Evolutionary conservation across 2,329 filamentous ascomycete species (phyloP).

Genomic region (Aspergillus tubingensis): DNA sequence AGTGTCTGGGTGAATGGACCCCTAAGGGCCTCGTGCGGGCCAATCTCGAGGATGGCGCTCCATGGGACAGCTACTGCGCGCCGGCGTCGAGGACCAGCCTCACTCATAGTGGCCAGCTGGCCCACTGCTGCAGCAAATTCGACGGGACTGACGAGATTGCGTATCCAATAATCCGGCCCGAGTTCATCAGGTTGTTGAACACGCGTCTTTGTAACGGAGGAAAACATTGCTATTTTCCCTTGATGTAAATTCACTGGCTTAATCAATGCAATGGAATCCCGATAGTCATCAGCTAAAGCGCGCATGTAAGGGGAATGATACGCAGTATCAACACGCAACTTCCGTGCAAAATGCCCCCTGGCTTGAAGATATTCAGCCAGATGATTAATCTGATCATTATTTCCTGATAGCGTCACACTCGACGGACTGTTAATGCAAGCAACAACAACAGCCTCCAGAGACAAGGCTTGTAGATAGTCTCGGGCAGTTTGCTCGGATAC

Average conservation of each 20-base stretch:
- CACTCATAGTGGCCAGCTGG: conserved; percentile 5
- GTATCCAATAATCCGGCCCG: conserved; percentile 26
- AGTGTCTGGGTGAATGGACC: conserved; percentile 26
- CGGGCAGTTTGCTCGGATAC: background rate
- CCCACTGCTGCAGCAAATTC: conserved; percentile 24
- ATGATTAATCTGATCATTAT: conserved; percentile 49
- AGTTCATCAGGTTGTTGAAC: conserved; percentile 14
- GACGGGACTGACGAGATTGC: conserved; percentile 27
- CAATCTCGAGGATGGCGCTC: conserved; percentile 28
- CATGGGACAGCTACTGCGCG: background rate
- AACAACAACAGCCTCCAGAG: background rate
- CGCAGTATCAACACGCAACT: background rate
- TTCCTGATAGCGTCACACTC: conserved; percentile 51
- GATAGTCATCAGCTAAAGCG: background rate
- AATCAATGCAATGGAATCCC: conserved; percentile 18
- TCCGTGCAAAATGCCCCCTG: conserved; percentile 4
- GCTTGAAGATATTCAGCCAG: conserved; percentile 47
- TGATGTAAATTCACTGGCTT: conserved; percentile 6
- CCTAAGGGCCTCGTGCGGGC: conserved; percentile 32
- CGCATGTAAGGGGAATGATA: background rate
- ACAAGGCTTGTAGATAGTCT: background rate
- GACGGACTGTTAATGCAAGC: background rate
- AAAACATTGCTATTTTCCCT: conserved; percentile 23
- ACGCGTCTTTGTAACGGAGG: conserved; percentile 28
- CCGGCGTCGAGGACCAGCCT: background rate